Evolutionary conservation across 202 grass and related monocot genomes (phyloP), one percentile per base, ranked within the genome.

Genomic region (Miscanthus sacchariflorus): DNA sequence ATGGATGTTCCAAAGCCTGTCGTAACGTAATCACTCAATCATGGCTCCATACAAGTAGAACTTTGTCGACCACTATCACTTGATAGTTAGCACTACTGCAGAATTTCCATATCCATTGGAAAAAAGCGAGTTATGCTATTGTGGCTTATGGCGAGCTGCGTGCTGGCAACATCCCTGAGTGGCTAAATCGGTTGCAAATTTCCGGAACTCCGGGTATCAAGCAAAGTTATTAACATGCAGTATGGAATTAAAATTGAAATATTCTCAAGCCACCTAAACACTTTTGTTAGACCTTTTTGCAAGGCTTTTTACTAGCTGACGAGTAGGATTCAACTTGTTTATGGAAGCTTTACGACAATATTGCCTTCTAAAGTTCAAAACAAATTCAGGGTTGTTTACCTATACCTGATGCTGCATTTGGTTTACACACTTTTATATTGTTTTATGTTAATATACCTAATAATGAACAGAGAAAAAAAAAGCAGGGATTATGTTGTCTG

Each of bases 401-500:
- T 30, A 9, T 67, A 11, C 14, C 69, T 49, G n/a, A 40, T 83
- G 28, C 7, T 38, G 25, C 28, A 61, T 49, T 71, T 49, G 25
- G 2, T 70, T 27, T 71, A 7, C 38, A 42, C 40, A 36, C 61
- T 48, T 52, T 70, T 70, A 78, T 35, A 78, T 5, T 46, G 23
- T 27, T 64, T 27, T 59, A n/a, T 46, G 49, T 64, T 23, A 61
- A 23, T 80, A 72, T 70, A 58, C 24, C 35, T 15, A 14, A 78
- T 44, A 30, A 30, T 30, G 49, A 46, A 49, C 24, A 74, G 30
- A 63, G 27, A 50, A 33, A 25, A 25, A 25, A 5, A 64, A 88
- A 84, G 40, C 48, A 76, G 9, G 69, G 63, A 83, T 83, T 73
- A 83, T 83, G 27, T 72, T 78, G 77, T 45, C 78, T 73, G 86